These are phyloP conservation scores for Rubia balearica DNA, from an alignment of 305 asterid genomes.

Conservation along the genomic window DNA sequence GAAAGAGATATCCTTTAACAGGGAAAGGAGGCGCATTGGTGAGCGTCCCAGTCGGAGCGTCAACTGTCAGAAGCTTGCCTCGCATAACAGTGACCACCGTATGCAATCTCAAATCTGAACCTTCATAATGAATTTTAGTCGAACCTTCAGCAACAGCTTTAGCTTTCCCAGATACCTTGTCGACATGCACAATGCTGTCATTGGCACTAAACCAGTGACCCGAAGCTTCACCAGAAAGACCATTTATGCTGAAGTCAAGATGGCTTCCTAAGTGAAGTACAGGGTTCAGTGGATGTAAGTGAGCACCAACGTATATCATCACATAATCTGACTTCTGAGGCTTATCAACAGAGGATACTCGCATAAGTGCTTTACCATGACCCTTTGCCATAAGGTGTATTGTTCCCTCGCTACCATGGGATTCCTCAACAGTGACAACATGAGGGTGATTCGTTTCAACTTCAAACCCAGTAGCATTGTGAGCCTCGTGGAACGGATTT, in stretches of 20 bases:
- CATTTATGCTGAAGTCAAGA: constrained; percentile 52
- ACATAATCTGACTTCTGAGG: constrained; percentile 55
- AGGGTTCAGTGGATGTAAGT: constrained; percentile 68
- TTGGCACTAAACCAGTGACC: constrained; percentile 78
- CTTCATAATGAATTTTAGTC: constrained; percentile 38
- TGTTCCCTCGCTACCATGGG: constrained; percentile 34
- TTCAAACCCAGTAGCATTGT: constrained; percentile 47
- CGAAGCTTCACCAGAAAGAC: constrained; percentile 36
- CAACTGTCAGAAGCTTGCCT: constrained; percentile 41
- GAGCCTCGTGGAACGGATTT: constrained; percentile 74
- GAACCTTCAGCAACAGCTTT: constrained; percentile 69
- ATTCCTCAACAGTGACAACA: constrained; percentile 41
- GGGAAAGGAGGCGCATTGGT: constrained; percentile 78
- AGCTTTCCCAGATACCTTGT: constrained; percentile 62
- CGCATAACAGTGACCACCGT: constrained; percentile 57
- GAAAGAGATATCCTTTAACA: constrained; percentile 55
- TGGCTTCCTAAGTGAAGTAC: constrained; percentile 47
- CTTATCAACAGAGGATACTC: constrained; percentile 37
- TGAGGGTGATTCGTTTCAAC: constrained; percentile 68
- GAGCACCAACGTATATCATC: constrained; percentile 67
- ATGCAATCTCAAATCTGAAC: constrained; percentile 44
- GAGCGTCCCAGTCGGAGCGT: constrained; percentile 60
- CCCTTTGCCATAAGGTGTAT: constrained; percentile 46
- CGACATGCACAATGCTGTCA: constrained; percentile 43
- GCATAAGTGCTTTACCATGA: constrained; percentile 67